Evolutionary conservation across 2,329 filamentous ascomycete genomes (phyloP), one percentile per base, ranked within the genome.

Genomic region (Colletotrichum musicola): DNA sequence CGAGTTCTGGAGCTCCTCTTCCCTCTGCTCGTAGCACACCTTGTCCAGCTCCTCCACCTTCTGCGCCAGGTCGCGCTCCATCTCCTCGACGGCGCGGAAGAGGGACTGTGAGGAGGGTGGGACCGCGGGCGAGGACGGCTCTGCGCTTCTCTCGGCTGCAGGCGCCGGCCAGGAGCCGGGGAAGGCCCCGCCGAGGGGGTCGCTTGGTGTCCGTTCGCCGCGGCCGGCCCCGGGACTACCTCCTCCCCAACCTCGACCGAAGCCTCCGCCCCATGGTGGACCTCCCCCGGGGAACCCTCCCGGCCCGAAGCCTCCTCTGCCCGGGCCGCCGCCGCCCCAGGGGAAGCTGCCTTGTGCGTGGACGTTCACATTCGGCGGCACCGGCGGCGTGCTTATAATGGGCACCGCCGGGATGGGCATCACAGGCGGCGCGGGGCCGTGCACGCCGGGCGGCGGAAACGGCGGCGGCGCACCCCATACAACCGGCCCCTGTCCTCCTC

Each of bases 31-130:
- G 14, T 54, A 35, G 3, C 59, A 44, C 22, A 27, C 4, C 47
- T 72, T 67, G 62, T 51, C 71, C 49, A 73, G 35, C 40, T 64
- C 62, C 27, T 73, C 72, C 1, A 70, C 46, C 42, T 67, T 63
- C n/a, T 55, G 46, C 25, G 46, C 51, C 16, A 68, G 22, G 7
- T 62, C 51, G 30, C 18, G 40, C 51, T 57, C 63, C 50, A 62
- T 62, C 3, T 44, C 63, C 35, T 69, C 42, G 4, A 58, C 51
- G 18, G 57, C 63, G 12, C 22, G 47, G 22, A 65, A 68, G 30
- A 63, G 65, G 6, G 38, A 53, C 40, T 71, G 64, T 20, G 70
- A 65, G 4, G 62, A 53, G 1, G 65, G 55, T n/a, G 50, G 55
- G 22, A 49, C 16, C 0, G 27, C 18, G n/a, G 62, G 54, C 6